Evolutionary conservation across 2,329 filamentous ascomycete species (phyloP), one percentile per base, ranked within the genome.

Genomic region (Rutstroemia sydowiana): DNA sequence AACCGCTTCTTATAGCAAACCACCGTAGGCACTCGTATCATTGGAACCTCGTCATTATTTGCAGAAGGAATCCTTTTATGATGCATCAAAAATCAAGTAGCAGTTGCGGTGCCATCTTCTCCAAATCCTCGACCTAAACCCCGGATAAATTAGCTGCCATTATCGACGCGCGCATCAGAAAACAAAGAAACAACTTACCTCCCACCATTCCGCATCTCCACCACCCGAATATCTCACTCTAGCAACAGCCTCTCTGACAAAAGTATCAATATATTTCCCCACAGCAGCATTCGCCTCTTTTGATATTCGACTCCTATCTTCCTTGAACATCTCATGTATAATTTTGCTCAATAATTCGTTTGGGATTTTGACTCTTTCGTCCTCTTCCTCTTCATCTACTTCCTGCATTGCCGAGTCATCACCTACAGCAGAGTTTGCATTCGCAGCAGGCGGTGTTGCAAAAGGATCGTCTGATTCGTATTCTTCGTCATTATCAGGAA

Each of bases 251-350:
- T 97, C 92, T 56, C 87, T 78, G 48, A 95, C 86, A 70, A 96
- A 97, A 0, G 92, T 81, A 68, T 96, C 89, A 69, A 96, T 78
- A 66, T 97, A 97, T 70, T 85, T 89, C 13, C 82, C 85, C 53
- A 91, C 78, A 1, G 90, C 79, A 6, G 73, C 76, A 66, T 91
- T 88, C 3, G 89, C 89, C 63, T 90, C 87, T 61, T 81, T 84
- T 7, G 84, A 83, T 58, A 95, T 82, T 59, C 85, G 77, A 21
- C 86, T 91, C 51, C 78, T 78, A 55, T 78, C 76, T 60, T 85
- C 71, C 42, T 73, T 75, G 64, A 96, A 95, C 65, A 87, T 82
- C 61, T 91, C 82, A 65, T 95, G 85, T 31, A 96, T 73, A 3
- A 96, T 71, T 32, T 82, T 79, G 9, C 87, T 85, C 37, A 96